Percentiles rank a stretch among this genome's conserved stretches.
Conservation (phyloP, 306 rosid genomes). For the Dicorynia guianensis region DNA sequence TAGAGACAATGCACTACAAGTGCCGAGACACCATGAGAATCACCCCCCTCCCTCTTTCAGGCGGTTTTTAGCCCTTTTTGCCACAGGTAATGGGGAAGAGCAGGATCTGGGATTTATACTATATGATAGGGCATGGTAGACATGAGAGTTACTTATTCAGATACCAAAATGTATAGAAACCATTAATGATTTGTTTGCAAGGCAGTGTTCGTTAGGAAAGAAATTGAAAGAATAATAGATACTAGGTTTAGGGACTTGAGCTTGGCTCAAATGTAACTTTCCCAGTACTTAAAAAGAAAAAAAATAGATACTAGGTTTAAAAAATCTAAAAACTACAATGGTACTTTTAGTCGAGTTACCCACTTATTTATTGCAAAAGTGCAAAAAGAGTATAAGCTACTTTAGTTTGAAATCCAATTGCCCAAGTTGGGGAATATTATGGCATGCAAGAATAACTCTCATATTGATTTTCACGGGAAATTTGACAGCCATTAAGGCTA, state of each 20-base stretch:
- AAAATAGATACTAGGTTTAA: neutral
- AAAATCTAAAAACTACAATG: neutral
- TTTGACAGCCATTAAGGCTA: too few species aligned
- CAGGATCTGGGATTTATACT: constrained; percentile 17
- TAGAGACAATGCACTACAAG: constrained; percentile 15
- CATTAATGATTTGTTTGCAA: neutral
- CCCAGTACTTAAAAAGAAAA: too few species aligned
- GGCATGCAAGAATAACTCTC: too few species aligned
- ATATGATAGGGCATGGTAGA: constrained; percentile 4
- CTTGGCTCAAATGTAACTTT: too few species aligned
- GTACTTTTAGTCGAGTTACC: constrained; percentile 5
- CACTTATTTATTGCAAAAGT: neutral
- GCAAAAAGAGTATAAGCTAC: constrained; percentile 13
- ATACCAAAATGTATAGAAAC: constrained; percentile 1
- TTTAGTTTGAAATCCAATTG: neutral
- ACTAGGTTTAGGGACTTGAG: constrained; percentile 11
- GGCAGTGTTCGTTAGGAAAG: neutral
- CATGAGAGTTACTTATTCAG: constrained; percentile 2
- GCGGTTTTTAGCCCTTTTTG: neutral
- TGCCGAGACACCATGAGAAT: constrained; percentile 2
- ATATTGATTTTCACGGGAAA: too few species aligned
- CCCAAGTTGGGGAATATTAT: neutral
- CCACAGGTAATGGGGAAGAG: constrained; percentile 5
- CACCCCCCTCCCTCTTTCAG: too few species aligned
- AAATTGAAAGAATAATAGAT: neutral